Percentiles rank a stretch among this genome's conserved stretches.
Evolutionary conservation across 768 basidiomycete genomes (phyloP).

Genomic region (Galerina sulciceps): DNA sequence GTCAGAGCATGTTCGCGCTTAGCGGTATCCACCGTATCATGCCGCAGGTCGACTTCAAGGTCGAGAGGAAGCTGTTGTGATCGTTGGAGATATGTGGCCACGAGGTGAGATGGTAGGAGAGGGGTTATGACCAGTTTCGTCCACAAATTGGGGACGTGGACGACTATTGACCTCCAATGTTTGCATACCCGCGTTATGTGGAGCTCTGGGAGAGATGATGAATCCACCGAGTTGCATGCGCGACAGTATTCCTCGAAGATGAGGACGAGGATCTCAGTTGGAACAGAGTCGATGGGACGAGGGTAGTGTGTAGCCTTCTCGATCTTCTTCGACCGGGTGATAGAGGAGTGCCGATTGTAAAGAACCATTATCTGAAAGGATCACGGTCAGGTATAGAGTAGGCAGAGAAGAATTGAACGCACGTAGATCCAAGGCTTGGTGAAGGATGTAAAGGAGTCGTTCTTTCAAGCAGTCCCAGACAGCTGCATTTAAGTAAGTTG

Average conservation of each 20-base stretch:
- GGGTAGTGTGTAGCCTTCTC: not conserved
- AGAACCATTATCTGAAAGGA: constrained; percentile 1
- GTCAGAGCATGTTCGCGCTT: constrained; percentile 11
- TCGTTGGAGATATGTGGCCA: constrained; percentile 20
- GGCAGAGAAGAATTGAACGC: not conserved
- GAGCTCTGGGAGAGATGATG: constrained; percentile 7
- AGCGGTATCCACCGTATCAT: constrained; percentile 8
- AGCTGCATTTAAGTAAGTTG: not conserved
- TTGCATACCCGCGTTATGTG: constrained; percentile 22
- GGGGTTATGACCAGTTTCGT: constrained; percentile 13
- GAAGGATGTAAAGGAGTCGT: not conserved
- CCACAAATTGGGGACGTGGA: constrained; percentile 20
- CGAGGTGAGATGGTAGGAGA: constrained; percentile 16
- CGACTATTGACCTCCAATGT: constrained; percentile 21
- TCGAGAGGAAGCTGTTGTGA: constrained; percentile 22
- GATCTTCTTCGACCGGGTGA: constrained; percentile 6
- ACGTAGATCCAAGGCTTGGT: not conserved
- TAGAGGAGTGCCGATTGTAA: constrained; percentile 8
- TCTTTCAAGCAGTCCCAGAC: not conserved
- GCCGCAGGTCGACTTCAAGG: constrained; percentile 23
- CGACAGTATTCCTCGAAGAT: constrained; percentile 24
- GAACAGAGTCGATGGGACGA: constrained; percentile 16
- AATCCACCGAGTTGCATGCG: not conserved
- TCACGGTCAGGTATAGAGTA: not conserved
- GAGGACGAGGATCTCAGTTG: constrained; percentile 21